These are phyloP conservation scores for Scheffersomyces cryptocercus DNA, from an alignment of 1,139 yeast genomes.

Conservation along the genomic window DNA sequence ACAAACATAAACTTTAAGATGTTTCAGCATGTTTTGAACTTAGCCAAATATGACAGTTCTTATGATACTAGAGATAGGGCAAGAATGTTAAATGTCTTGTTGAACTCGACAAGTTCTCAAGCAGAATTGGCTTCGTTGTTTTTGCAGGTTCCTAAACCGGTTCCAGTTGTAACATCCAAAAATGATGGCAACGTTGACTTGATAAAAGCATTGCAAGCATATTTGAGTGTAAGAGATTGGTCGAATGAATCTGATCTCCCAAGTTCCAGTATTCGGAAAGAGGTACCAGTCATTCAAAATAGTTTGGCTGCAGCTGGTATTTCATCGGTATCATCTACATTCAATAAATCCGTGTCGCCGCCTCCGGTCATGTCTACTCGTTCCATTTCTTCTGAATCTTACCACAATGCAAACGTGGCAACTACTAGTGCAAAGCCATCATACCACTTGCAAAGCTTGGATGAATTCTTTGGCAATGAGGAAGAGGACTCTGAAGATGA, in stretches of 20 bases:
- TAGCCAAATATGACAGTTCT: conserved; percentile 72
- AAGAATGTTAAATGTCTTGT: conserved; percentile 62
- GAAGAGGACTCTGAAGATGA: conserved; percentile 56
- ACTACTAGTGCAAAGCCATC: conserved; percentile 24
- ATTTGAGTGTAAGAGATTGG: conserved; percentile 37
- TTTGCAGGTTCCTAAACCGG: conserved; percentile 81
- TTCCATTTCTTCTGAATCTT: conserved; percentile 28
- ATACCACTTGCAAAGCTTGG: conserved; percentile 71
- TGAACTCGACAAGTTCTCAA: conserved; percentile 34
- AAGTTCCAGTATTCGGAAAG: conserved; percentile 38
- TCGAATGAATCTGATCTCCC: conserved; percentile 34
- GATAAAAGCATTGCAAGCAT: conserved; percentile 20
- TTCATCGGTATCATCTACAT: conserved; percentile 7
- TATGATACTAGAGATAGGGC: conserved; percentile 87
- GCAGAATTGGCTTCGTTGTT: conserved; percentile 69
- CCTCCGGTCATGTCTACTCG: conserved; percentile 17
- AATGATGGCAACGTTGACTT: conserved; percentile 6
- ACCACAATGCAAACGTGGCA: conserved; percentile 5
- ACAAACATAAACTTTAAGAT: conserved; percentile 46
- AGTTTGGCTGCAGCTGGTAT: conserved; percentile 18
- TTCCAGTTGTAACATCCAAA: conserved; percentile 35
- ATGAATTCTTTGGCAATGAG: conserved; percentile 74
- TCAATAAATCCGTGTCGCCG: conserved; percentile 22
- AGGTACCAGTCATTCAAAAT: conserved; percentile 25
- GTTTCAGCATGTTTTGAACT: conserved; percentile 61